Conservation (phyloP, 164 flowering plant genomes). For the Dillenia turbinata region DNA sequence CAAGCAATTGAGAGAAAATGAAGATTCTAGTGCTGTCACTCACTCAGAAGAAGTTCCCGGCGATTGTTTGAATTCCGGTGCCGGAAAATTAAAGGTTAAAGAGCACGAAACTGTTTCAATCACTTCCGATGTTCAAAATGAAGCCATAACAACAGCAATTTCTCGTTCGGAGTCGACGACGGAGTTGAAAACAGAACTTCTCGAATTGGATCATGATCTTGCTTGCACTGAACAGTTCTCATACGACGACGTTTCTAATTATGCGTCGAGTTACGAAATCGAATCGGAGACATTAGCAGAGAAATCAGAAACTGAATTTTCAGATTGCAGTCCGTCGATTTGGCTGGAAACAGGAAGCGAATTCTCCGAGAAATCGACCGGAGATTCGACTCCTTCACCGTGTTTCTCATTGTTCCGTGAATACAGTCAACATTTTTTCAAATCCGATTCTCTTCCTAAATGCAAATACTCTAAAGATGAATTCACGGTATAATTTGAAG, state of each 20-base stretch:
- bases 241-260: constrained; percentile 27
- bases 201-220: constrained; percentile 29
- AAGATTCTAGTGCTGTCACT: constrained; percentile 16
- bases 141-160: constrained; percentile 16
- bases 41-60: constrained; percentile 20
- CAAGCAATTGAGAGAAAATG: constrained; percentile 13
- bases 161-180: constrained; percentile 20
- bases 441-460: constrained; percentile 21
- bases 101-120: constrained; percentile 17
- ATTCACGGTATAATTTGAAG: constrained; percentile 23
- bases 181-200: constrained; percentile 14
- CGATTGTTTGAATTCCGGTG: neutral
- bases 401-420: constrained; percentile 49
- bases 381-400: constrained; percentile 41
- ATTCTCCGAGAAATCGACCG: constrained; percentile 56
- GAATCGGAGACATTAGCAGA: constrained; percentile 33
- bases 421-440: constrained; percentile 41
- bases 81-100: neutral
- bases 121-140: constrained; percentile 18
- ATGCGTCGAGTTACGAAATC: constrained; percentile 29
- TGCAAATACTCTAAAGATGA: constrained; percentile 17
- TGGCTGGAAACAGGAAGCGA: constrained; percentile 50
- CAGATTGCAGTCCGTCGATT: constrained; percentile 45
- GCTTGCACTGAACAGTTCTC: constrained; percentile 48
- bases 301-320: constrained; percentile 28